Percentiles rank a stretch among this genome's conserved stretches.
phyloP scores from a whole-genome alignment of 176 grass and related monocot species.

The Guadua angustifolia region DNA sequence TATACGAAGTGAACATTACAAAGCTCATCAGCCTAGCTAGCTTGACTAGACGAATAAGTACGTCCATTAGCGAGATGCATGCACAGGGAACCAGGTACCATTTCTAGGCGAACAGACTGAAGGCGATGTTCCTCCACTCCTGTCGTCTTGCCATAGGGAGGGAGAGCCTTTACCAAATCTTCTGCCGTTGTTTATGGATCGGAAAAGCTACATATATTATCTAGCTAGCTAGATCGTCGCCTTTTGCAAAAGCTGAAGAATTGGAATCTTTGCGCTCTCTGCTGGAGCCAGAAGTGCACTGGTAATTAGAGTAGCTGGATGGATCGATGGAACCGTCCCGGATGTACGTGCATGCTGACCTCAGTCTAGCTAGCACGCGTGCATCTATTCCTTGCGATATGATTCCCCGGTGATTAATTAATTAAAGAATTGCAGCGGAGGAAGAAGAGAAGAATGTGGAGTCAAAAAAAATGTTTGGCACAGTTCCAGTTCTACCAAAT shows the following conservation, averaged over 20 bases:
- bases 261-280: slow-evolving; percentile 47
- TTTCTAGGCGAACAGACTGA: slow-evolving; percentile 43
- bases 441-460: not conserved
- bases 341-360: slow-evolving; percentile 19
- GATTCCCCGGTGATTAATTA: slow-evolving; percentile 27
- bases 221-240: not conserved
- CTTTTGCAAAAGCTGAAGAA: slow-evolving; percentile 57
- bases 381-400: slow-evolving; percentile 37
- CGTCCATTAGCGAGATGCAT: slow-evolving; percentile 11
- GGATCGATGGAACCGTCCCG: not conserved
- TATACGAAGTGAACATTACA: not conserved
- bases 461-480: no score
- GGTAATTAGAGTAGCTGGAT: slow-evolving; percentile 7
- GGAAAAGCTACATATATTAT: slow-evolving; percentile 21
- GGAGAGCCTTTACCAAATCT: slow-evolving; percentile 36
- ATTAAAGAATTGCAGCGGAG: not conserved
- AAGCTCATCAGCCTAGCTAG: not conserved
- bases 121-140: slow-evolving; percentile 17
- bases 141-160: slow-evolving; percentile 49
- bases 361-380: not conserved
- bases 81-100: slow-evolving; percentile 26
- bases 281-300: not conserved
- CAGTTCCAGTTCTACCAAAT: no score
- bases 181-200: slow-evolving; percentile 43
- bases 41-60: not conserved